These are phyloP conservation scores for Friedmanniomyces endolithicus DNA, from an alignment of 495 filamentous ascomycete genomes.

Conservation along the genomic window DNA sequence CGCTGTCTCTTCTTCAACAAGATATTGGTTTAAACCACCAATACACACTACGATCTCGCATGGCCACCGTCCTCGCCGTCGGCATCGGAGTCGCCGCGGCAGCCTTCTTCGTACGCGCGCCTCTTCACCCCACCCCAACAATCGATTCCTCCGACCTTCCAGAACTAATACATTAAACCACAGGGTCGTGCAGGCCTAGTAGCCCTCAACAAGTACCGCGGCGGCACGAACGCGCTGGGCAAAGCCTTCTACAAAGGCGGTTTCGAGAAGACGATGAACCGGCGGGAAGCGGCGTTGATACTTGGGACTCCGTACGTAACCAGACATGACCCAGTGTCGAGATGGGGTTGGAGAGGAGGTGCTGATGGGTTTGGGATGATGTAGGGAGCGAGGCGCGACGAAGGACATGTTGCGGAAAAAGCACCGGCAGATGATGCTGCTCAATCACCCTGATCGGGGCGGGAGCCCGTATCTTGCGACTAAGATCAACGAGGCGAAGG, in stretches of 20 bases:
- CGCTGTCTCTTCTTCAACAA: too few species aligned
- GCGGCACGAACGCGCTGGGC: slow-evolving; percentile 48
- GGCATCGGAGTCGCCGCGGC: slow-evolving; percentile 60
- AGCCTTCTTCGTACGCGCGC: slow-evolving; percentile 36
- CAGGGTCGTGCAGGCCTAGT: slow-evolving; percentile 86
- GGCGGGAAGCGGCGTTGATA: slow-evolving; percentile 81
- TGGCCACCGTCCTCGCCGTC: slow-evolving; percentile 64
- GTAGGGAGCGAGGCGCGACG: slow-evolving; percentile 68
- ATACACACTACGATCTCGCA: too few species aligned
- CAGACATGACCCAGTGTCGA: not conserved
- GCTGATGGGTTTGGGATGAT: slow-evolving; percentile 12
- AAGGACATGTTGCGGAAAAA: slow-evolving; percentile 94
- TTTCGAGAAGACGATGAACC: slow-evolving; percentile 88
- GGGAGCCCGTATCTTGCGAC: slow-evolving; percentile 93
- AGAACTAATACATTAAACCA: not conserved
- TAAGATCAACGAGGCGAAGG: slow-evolving; percentile 97
- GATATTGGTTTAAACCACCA: too few species aligned
- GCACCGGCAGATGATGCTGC: slow-evolving; percentile 89
- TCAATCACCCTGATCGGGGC: slow-evolving; percentile 95
- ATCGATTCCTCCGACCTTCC: not conserved
- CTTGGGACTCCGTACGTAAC: slow-evolving; percentile 64
- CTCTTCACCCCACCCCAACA: not conserved
- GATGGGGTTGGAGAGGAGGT: not conserved
- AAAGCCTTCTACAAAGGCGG: slow-evolving; percentile 94
- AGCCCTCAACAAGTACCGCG: slow-evolving; percentile 70